Evolutionary conservation across 2,329 filamentous ascomycete genomes (phyloP).

Genomic region (Gaeumannomyces sp.): DNA sequence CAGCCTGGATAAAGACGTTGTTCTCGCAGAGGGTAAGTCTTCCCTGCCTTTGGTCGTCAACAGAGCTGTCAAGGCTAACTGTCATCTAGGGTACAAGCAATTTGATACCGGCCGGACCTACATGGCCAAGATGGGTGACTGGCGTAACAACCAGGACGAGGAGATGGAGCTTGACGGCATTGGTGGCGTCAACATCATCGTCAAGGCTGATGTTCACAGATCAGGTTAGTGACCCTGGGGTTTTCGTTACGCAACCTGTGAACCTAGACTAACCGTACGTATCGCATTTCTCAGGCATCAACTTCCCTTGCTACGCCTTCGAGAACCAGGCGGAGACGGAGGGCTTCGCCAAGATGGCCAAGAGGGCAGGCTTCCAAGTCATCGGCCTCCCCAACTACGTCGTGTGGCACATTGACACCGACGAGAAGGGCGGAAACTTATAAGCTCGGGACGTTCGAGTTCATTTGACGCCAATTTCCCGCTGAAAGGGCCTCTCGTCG

Average conservation of each 20-base stretch:
- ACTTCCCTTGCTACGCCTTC: conserved; percentile 94
- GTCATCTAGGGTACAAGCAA: conserved; percentile 71
- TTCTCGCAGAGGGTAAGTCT: conserved; percentile 74
- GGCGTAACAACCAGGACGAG: conserved; percentile 84
- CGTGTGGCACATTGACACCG: conserved; percentile 97
- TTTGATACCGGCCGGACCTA: conserved; percentile 86
- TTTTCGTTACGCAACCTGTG: too few relatives aligned
- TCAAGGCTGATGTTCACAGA: conserved; percentile 96
- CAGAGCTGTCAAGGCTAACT: conserved; percentile 13
- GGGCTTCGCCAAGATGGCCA: conserved; percentile 98
- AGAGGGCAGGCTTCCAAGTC: conserved; percentile 87
- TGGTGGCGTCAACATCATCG: conserved; percentile 93
- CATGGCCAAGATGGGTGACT: conserved; percentile 88
- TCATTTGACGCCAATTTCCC: background rate
- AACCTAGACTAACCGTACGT: background rate
- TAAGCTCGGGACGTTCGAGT: conserved; percentile 22
- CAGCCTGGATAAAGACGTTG: conserved; percentile 68
- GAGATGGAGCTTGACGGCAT: conserved; percentile 93
- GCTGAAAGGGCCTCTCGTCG: too few relatives aligned
- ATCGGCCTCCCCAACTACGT: conserved; percentile 94
- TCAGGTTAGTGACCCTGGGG: conserved; percentile 51
- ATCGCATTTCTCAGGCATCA: conserved; percentile 64
- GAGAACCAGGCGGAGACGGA: conserved; percentile 99
- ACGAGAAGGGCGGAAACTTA: conserved; percentile 83
- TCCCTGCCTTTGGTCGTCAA: background rate